These are phyloP conservation scores for Metarhizium anisopliae DNA, from an alignment of 2,329 filamentous ascomycete genomes.

Conservation along the genomic window DNA sequence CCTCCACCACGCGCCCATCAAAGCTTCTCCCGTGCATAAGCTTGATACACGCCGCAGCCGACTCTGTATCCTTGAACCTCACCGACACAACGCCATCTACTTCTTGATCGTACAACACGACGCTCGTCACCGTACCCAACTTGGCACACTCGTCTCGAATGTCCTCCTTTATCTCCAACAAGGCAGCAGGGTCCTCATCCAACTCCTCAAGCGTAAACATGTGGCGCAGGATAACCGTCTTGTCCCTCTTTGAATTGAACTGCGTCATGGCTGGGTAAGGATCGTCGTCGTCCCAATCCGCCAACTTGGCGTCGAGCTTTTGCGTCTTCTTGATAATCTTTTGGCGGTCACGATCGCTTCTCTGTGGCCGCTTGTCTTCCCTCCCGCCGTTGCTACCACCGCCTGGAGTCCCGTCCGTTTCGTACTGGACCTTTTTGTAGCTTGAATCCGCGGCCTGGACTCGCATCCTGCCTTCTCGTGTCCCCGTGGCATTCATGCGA, in stretches of 20 bases:
- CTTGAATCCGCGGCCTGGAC: slow-evolving; percentile 81
- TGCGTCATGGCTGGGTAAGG: slow-evolving; percentile 38
- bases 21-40: slow-evolving; percentile 77
- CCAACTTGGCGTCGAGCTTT: slow-evolving; percentile 82
- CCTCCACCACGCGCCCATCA: slow-evolving; percentile 61
- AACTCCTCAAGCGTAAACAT: slow-evolving; percentile 88
- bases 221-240: slow-evolving; percentile 78
- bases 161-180: slow-evolving; percentile 90
- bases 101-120: slow-evolving; percentile 84
- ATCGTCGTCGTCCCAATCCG: slow-evolving; percentile 93
- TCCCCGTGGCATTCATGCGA: slow-evolving; percentile 48
- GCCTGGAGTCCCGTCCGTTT: slow-evolving; percentile 22
- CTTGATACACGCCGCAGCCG: slow-evolving; percentile 63
- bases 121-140: slow-evolving; percentile 80
- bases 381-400: slow-evolving; percentile 16
- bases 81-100: slow-evolving; percentile 77
- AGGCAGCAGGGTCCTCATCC: slow-evolving; percentile 71
- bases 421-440: slow-evolving; percentile 81
- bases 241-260: slow-evolving; percentile 54
- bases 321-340: slow-evolving; percentile 89
- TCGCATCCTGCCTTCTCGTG: slow-evolving; percentile 56
- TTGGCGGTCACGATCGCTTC: slow-evolving; percentile 62
- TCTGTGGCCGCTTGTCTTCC: slow-evolving; percentile 32
- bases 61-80: slow-evolving; percentile 63
- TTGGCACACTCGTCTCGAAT: slow-evolving; percentile 84